phyloP scores from a whole-genome alignment of 2,329 filamentous ascomycete genomes.

The Sclerotiophoma versabilis region DNA sequence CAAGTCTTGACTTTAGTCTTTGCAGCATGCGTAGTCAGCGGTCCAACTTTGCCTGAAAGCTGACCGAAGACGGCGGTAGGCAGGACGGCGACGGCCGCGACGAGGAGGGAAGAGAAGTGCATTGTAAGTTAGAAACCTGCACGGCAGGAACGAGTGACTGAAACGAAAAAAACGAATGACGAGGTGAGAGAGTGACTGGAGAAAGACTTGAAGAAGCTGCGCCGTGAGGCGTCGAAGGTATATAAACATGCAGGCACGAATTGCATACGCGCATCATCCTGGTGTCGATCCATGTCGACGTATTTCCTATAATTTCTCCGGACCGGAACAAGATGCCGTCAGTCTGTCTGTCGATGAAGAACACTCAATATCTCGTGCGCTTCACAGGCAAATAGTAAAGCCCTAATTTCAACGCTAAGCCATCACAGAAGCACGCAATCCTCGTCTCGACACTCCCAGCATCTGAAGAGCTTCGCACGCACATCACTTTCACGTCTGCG shows the following conservation, averaged over 20 bases:
- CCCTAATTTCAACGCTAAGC: no score
- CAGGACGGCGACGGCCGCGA: slow-evolving; percentile 33
- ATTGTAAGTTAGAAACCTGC: slow-evolving; percentile 33
- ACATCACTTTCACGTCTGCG: not conserved
- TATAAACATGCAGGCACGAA: slow-evolving; percentile 1
- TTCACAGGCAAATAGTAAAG: no score
- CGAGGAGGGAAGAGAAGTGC: slow-evolving; percentile 34
- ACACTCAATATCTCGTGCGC: not conserved
- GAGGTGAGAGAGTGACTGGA: not conserved
- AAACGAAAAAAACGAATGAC: no score
- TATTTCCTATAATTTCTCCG: slow-evolving; percentile 3
- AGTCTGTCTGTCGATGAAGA: not conserved
- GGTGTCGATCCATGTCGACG: slow-evolving; percentile 8
- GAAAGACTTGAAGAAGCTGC: not conserved
- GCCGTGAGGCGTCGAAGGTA: not conserved
- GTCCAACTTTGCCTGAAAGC: slow-evolving; percentile 46
- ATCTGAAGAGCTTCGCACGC: not conserved
- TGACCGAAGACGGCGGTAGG: slow-evolving; percentile 33
- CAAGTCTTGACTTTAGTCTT: slow-evolving; percentile 60
- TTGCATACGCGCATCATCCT: not conserved
- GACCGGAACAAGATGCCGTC: not conserved
- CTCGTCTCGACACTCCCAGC: not conserved
- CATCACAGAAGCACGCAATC: no score
- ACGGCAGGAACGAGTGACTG: slow-evolving; percentile 29
- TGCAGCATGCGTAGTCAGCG: slow-evolving; percentile 36